Conservation (phyloP, 306 rosid genomes). For the Fragaria iinumae region DNA sequence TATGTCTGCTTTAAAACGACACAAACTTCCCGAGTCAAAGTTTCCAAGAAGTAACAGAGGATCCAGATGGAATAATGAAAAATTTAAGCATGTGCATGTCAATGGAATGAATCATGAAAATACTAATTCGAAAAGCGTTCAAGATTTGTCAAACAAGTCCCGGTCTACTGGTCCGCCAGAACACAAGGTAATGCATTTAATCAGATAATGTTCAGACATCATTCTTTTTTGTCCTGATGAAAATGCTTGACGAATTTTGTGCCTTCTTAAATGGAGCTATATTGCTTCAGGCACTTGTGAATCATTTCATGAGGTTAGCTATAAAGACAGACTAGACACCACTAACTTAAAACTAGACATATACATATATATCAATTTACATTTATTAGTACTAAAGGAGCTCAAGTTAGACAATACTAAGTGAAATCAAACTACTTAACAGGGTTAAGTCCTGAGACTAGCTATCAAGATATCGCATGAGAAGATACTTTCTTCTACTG, state of each 20-base stretch:
- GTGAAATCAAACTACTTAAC: no score
- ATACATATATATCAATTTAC: no score
- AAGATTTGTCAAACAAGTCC: conserved; percentile 47
- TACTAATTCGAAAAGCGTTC: conserved; percentile 37
- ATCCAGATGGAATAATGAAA: conserved; percentile 45
- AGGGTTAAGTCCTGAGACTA: background rate
- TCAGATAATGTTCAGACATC: background rate
- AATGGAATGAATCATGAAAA: conserved; percentile 35
- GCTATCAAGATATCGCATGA: no score
- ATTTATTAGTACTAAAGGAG: background rate
- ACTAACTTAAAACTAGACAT: background rate
- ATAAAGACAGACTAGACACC: background rate
- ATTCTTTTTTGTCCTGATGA: background rate
- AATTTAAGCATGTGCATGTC: conserved; percentile 38
- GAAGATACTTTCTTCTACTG: background rate
- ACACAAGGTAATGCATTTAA: conserved; percentile 56
- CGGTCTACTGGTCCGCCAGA: conserved; percentile 66
- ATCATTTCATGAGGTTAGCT: background rate
- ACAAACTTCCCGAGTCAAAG: conserved; percentile 50
- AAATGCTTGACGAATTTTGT: background rate
- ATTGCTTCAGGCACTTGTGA: background rate
- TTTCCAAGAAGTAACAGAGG: conserved; percentile 51
- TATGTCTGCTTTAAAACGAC: conserved; percentile 81
- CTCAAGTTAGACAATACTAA: background rate
- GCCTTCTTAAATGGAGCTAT: background rate